Base-by-base conservation (phyloP, 805 yeast genomes). In the Metschnikowia rubicola region DNA sequence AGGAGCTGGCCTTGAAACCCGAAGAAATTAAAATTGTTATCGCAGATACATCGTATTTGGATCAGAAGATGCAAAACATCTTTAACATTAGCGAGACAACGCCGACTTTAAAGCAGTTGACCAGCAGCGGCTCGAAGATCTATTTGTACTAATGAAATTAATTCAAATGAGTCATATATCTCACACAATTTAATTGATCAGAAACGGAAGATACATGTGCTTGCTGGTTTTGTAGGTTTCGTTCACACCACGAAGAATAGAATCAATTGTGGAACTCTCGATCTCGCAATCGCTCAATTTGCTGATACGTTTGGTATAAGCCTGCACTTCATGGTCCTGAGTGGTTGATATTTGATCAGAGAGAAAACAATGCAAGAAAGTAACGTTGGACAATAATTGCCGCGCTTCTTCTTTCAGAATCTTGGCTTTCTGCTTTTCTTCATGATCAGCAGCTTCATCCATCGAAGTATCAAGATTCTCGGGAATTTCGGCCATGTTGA, bases 31-130 rank as follows among this genome's bases (percentile, higher is more conserved):
- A 74, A 37, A 74, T 78, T 10, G 67, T 86, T 10, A 73, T 85
- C 10, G 68, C 83, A 30, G 92, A 85, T 59, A 75, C 79, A 36
- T 68, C 84, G 6, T 80, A 77, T 56, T 67, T 86, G 55, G 88
- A 85, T 57, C 61, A 73, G 15, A 86, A 85, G 63, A 67, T 74
- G 50, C 81, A 81, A 54, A 75, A 74, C 45, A 67, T 84, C 2
- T 82, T 84, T 80, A 89, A 85, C 47, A 63, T 72, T 32, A 66
- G 68, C 13, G 84, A 79, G 46, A 71, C 80, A 2, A 58, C 68
- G 9, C 59, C 61, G 10, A 61, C 72, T 5, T 58, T 80, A 44
- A 74, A 73, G 49, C 60, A 58, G 8, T 66, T 80, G 44, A 64
- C 75, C 11, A 53, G 62, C 12, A 62, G 67, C 3, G 74, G 78